Percentiles rank a stretch among this genome's conserved stretches.
Evolutionary conservation across 2,329 filamentous ascomycete species (phyloP).

Genomic region (Phialophora tarda): DNA sequence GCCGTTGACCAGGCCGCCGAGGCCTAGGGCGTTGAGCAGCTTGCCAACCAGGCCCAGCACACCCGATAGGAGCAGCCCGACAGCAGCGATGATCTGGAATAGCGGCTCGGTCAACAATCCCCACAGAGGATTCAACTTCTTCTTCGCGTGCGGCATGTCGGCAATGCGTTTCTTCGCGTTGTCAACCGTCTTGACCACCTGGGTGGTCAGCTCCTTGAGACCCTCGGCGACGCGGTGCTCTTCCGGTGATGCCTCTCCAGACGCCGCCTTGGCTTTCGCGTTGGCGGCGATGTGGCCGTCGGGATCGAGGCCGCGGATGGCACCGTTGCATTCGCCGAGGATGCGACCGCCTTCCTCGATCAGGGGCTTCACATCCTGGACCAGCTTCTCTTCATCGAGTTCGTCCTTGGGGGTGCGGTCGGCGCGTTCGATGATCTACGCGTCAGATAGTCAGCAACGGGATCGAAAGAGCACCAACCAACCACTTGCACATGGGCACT

Average conservation of each 20-base stretch:
- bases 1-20: conserved; percentile 80
- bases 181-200: conserved; percentile 82
- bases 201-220: conserved; percentile 82
- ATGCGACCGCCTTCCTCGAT: conserved; percentile 85
- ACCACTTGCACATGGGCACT: conserved; percentile 40
- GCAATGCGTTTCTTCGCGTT: conserved; percentile 85
- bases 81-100: conserved; percentile 89
- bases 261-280: conserved; percentile 79
- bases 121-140: conserved; percentile 92
- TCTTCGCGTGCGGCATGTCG: conserved; percentile 93
- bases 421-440: conserved; percentile 74
- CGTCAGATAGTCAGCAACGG: conserved; percentile 34
- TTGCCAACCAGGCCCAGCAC: conserved; percentile 84
- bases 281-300: conserved; percentile 84
- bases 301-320: conserved; percentile 85
- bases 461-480: not conserved
- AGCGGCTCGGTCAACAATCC: conserved; percentile 79
- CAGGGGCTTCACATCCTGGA: conserved; percentile 82
- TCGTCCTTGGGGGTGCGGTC: conserved; percentile 84
- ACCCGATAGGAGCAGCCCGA: conserved; percentile 79
- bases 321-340: conserved; percentile 82
- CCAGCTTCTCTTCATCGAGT: conserved; percentile 85
- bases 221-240: conserved; percentile 83
- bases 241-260: conserved; percentile 77
- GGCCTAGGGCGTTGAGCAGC: conserved; percentile 77